Evolutionary conservation across 441 rosid genomes (phyloP), one percentile per base, ranked within the genome.

Genomic region (Adansonia madagascariensis): DNA sequence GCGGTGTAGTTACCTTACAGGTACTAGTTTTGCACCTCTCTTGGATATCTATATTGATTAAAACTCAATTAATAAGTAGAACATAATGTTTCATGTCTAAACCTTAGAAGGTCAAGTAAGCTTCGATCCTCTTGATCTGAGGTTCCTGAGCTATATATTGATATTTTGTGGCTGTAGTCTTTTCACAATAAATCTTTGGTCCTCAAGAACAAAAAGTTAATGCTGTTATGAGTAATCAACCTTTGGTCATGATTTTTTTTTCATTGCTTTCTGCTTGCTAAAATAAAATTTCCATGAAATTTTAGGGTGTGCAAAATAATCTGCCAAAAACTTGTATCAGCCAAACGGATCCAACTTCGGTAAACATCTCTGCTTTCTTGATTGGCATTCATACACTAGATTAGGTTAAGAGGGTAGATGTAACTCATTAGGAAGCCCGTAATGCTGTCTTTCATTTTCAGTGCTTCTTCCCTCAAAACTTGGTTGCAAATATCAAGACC

Each of bases 301-400:
- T 62, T 46, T 76, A 89, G 93, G 88, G 75, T 9, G 83, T 84
- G 74, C 76, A 76, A 80, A 87, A 87, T 84, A 86, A 79, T 78
- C 88, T 91, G 71, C 91, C 95, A 57, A 82, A 22, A 43, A 66
- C 81, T 24, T 91, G 95, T 70, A 86, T 86, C 53, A 75, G 81
- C 83, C 86, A 59, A 73, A 86, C 83, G 79, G 91, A 89, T 84
- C 88, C 88, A 76, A 89, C 89, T 75, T 90, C 88, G 79, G 93
- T 91, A 88, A 77, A 31, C 69, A 1, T 61, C 80, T 75, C 7
- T 47, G 20, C 44, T 74, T 76, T 47, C 78, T 31, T 78, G 35
- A 11, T 15, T 79, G 59, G 75, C 68, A 24, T 65, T 41, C 44
- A 57, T 39, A 70, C 49, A 41, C 6, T 3, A n/a, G 31, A 61